A percentile compares a stretch with the other conserved stretches of the same genome.
Evolutionary conservation across 306 rosid species (phyloP).

Genomic region (Corylus americana): DNA sequence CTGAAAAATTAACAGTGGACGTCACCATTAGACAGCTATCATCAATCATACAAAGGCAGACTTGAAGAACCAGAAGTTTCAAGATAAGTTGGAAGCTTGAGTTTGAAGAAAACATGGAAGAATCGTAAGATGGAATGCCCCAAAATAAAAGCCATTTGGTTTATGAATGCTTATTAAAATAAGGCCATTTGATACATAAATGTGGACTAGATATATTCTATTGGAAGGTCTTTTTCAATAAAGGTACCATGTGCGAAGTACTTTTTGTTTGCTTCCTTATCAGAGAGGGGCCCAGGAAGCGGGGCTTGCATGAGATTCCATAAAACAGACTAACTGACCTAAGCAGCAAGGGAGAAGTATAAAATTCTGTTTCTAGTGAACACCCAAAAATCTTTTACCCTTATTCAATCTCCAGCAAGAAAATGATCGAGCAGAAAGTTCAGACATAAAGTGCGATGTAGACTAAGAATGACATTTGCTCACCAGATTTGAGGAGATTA

Average conservation of each 20-base stretch:
- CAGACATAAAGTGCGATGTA: not conserved
- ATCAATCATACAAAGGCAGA: not conserved
- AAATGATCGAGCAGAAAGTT: not conserved
- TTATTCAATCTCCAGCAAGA: not conserved
- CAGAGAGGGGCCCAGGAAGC: too few relatives aligned
- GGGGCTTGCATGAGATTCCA: not conserved
- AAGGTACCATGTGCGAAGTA: too few relatives aligned
- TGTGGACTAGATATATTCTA: not conserved
- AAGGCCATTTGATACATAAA: not conserved
- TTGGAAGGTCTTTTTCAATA: not conserved
- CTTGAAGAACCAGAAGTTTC: not conserved
- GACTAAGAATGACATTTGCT: constrained; percentile 25
- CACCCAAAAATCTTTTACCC: not conserved
- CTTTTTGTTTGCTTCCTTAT: too few relatives aligned
- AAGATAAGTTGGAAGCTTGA: not conserved
- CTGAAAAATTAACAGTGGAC: constrained; percentile 39
- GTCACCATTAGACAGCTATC: not conserved
- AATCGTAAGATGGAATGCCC: too few relatives aligned
- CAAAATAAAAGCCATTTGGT: too few relatives aligned
- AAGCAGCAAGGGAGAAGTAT: not conserved
- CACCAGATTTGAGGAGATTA: constrained; percentile 92
- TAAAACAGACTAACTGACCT: not conserved
- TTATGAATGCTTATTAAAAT: too few relatives aligned
- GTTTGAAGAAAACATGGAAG: too few relatives aligned
- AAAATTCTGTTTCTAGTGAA: not conserved